Conservation (phyloP, 805 yeast genomes). For the Saturnispora kantuleensis region DNA sequence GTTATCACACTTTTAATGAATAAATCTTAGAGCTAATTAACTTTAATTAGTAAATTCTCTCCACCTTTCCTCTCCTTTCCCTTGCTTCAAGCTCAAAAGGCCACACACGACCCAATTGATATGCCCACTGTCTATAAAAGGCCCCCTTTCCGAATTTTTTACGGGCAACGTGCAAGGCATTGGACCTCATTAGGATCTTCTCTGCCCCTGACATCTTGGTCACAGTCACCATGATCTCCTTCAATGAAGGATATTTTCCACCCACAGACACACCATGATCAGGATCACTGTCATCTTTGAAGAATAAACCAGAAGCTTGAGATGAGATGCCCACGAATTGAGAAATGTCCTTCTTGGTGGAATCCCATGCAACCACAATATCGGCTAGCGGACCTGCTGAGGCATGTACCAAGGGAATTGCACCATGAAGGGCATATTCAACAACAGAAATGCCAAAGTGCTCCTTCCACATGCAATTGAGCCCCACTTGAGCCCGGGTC, state of each 20-base stretch:
- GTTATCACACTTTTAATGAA: too few relatives aligned
- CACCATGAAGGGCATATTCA: conserved; percentile 79
- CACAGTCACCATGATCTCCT: conserved; percentile 36
- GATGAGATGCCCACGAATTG: background rate
- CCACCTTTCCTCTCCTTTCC: conserved; percentile 22
- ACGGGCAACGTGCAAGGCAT: conserved; percentile 18
- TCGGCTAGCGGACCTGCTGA: conserved; percentile 92
- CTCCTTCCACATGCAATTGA: conserved; percentile 99
- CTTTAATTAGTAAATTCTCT: conserved; percentile 19
- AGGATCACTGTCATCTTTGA: conserved; percentile 62
- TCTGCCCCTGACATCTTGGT: conserved; percentile 10
- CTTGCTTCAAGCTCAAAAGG: conserved; percentile 17
- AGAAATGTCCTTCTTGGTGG: conserved; percentile 15
- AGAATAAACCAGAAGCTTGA: conserved; percentile 67
- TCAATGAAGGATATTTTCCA: conserved; percentile 28
- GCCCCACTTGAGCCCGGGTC: conserved; percentile 54
- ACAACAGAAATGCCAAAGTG: conserved; percentile 98
- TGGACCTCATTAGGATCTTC: conserved; percentile 15
- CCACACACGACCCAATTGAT: conserved; percentile 8
- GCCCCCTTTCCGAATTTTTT: conserved; percentile 21
- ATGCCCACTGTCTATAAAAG: conserved; percentile 19
- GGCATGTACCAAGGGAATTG: conserved; percentile 84
- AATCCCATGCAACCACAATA: conserved; percentile 57
- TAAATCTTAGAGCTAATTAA: too few relatives aligned
- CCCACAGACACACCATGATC: conserved; percentile 29